Evolutionary conservation across 2,329 filamentous ascomycete genomes (phyloP).

Genomic region (Trichophyton schoenleinii): DNA sequence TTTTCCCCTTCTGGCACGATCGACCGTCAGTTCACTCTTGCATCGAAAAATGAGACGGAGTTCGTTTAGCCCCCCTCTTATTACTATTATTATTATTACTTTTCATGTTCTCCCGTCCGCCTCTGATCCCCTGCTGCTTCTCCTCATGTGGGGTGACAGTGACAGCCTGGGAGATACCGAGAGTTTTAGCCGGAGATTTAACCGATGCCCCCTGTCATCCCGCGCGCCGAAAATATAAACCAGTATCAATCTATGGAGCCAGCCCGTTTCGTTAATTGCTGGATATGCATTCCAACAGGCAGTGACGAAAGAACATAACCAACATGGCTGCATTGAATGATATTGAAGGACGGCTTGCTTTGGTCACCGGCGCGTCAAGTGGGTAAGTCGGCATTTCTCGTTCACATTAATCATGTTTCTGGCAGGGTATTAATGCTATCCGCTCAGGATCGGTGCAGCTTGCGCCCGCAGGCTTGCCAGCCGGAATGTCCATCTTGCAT

Average conservation of each 20-base stretch:
- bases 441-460: conserved; percentile 48
- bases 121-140: not conserved
- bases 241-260: not conserved
- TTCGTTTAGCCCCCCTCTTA: not conserved
- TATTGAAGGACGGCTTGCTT: conserved; percentile 42
- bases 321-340: conserved; percentile 30
- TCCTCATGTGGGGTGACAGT: not conserved
- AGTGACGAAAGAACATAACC: not conserved
- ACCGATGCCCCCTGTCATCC: not conserved
- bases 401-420: not conserved
- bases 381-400: conserved; percentile 33
- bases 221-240: not conserved
- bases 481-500: conserved; percentile 42
- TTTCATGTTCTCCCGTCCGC: too few relatives aligned
- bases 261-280: not conserved
- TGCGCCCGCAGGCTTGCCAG: conserved; percentile 45
- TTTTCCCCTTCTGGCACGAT: not conserved
- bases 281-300: not conserved
- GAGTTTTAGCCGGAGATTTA: not conserved
- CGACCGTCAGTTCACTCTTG: not conserved
- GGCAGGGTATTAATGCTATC: not conserved
- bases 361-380: conserved; percentile 50
- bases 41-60: not conserved
- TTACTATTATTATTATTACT: too few relatives aligned
- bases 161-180: not conserved